Base-by-base conservation (phyloP, 805 yeast genomes). In the Candida succiphila region DNA sequence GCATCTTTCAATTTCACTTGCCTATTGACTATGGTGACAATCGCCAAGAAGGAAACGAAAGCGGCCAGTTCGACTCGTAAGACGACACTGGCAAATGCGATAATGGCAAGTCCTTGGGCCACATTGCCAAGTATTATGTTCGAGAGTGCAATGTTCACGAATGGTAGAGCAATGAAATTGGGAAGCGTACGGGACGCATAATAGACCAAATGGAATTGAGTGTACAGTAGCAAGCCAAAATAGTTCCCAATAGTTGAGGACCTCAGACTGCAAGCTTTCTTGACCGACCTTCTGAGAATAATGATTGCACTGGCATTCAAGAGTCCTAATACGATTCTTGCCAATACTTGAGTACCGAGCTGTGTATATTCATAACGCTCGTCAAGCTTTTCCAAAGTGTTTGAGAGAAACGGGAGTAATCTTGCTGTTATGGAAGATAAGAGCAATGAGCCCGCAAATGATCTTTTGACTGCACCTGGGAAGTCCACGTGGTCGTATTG, bases 391-490 rank as follows among this genome's bases (percentile, higher is more conserved):
- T 20, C n/a, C 7, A 21, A 15, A 10, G 5, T 3, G 10, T 21
- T 15, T 6, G 19, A 7, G 5, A 4, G 9, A 6, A 27, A 10
- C 23, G 46, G 37, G 12, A 62, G 37, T 0, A 72, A 71, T 33
- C 64, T 67, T 2, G 71, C 53, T n/a, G n/a, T n/a, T 1, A 75
- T 28, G 0, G 48, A 49, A 0, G 84, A 65, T 10, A 85, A 38
- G 1, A 73, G 39, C 32, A 78, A 42, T 8, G 92, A 68, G 2
- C 95, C 94, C 10, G 84, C 48, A 47, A 87, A 88, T 0, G 95
- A 73, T 34, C 96, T 65, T 20, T 94, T 95, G 7, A 89, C 95
- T 2, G 66, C 88, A 2, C 96, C 96, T 0, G 96, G 94, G 51
- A 85, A 89, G 33, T 63, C 54, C 7, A 64, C 40, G 52, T 89